Conservation (phyloP, 1,284 basidiomycete species). For the Malassezia obtusa region DNA sequence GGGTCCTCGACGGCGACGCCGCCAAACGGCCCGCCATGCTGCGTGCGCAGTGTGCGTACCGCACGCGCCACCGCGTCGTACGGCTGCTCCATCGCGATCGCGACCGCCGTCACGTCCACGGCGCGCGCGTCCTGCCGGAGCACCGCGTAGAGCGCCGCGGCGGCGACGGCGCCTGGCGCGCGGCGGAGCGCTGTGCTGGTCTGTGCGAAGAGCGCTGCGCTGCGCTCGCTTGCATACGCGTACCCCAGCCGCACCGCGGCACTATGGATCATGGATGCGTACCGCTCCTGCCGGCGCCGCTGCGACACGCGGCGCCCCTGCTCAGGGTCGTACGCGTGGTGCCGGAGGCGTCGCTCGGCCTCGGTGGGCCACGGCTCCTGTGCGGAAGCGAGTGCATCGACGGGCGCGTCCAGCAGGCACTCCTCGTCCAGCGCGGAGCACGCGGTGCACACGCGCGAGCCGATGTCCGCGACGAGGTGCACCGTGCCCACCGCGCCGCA, state of each 20-base stretch:
- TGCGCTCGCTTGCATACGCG: slow-evolving; percentile 2
- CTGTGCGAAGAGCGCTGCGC: background rate
- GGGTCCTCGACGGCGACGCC: slow-evolving; percentile 3
- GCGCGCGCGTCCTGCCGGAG: slow-evolving; percentile 3
- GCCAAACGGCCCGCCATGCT: background rate
- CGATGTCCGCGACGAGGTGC: slow-evolving; percentile 3
- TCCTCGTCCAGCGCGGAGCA: slow-evolving; percentile 3
- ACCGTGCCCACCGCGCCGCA: slow-evolving; percentile 12
- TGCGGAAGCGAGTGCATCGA: background rate
- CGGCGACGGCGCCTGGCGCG: slow-evolving; percentile 2
- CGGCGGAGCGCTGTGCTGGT: background rate
- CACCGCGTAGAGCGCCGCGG: slow-evolving; percentile 11
- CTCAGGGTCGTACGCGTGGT: slow-evolving; percentile 6
- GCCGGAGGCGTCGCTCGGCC: background rate
- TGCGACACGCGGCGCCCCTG: background rate
- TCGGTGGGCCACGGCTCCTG: background rate
- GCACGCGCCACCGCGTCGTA: background rate
- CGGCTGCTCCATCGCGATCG: slow-evolving; percentile 6
- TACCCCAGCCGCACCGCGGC: slow-evolving; percentile 11
- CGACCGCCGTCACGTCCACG: slow-evolving; percentile 10
- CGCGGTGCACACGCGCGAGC: slow-evolving; percentile 5
- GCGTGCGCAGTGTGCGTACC: background rate
- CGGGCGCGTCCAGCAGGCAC: background rate
- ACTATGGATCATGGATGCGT: slow-evolving; percentile 1
- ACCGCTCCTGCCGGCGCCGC: background rate